Conservation (phyloP, 2,329 filamentous ascomycete species). For the Cytospora mali region DNA sequence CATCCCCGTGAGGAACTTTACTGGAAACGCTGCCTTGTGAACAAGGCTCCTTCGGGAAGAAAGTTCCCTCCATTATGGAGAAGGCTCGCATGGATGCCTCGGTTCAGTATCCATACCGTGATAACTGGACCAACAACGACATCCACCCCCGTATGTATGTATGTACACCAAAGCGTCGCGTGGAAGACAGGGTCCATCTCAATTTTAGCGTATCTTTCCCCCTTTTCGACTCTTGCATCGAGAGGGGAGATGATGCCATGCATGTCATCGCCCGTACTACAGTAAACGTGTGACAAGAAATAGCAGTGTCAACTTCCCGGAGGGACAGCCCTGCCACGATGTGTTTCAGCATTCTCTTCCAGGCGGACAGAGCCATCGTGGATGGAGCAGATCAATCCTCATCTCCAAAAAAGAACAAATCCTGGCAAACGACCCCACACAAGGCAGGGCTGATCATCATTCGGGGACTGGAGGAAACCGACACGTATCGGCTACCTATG, state of each 20-base stretch:
- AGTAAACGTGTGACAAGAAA: constrained; percentile 10
- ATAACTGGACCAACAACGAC: neutral
- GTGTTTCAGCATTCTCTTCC: constrained; percentile 24
- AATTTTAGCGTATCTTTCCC: constrained; percentile 6
- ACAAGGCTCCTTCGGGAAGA: neutral
- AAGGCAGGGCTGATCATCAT: constrained; percentile 14
- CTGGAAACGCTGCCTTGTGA: neutral
- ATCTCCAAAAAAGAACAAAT: constrained; percentile 5
- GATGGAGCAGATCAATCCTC: neutral
- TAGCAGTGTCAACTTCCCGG: constrained; percentile 22
- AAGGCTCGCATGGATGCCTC: neutral
- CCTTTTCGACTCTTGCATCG: constrained; percentile 16
- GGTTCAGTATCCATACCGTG: neutral
- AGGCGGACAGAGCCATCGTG: neutral
- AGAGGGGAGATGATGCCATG: constrained; percentile 18
- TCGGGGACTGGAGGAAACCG: constrained; percentile 13
- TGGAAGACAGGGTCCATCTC: constrained; percentile 12
- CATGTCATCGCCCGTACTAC: constrained; percentile 16
- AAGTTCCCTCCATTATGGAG: neutral
- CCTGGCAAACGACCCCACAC: neutral
- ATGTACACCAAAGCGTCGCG: constrained; percentile 8
- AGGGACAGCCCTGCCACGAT: constrained; percentile 22
- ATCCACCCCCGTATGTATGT: neutral
- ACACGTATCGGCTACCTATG: constrained; percentile 12
- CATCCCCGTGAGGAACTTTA: neutral